These are phyloP conservation scores for Colletotrichum brevisporum DNA, from an alignment of 2,329 filamentous ascomycete genomes.

Conservation along the genomic window DNA sequence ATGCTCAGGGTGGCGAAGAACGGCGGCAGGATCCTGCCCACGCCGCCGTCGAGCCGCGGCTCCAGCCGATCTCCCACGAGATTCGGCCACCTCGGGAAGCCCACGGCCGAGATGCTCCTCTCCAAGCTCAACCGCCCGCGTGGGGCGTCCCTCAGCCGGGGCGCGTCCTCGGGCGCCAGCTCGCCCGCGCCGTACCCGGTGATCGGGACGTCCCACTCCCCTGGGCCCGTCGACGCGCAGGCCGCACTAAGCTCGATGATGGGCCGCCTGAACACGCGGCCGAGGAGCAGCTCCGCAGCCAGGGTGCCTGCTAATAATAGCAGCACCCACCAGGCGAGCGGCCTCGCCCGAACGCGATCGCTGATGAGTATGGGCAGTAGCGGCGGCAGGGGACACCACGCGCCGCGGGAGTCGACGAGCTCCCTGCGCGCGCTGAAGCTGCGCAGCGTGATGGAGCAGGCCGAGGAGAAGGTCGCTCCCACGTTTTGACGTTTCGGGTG, in stretches of 20 bases:
- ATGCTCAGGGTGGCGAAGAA: constrained; percentile 2
- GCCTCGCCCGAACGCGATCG: constrained; percentile 9
- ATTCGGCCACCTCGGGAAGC: constrained; percentile 35
- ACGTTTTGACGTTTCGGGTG: constrained; percentile 31
- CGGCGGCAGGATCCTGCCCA: constrained; percentile 39
- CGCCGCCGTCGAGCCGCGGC: constrained; percentile 51
- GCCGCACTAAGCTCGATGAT: constrained; percentile 50
- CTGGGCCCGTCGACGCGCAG: constrained; percentile 43
- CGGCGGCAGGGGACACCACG: constrained; percentile 3
- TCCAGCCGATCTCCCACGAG: constrained; percentile 48
- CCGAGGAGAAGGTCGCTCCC: constrained; percentile 36
- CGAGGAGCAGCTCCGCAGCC: constrained; percentile 43
- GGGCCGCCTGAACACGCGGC: constrained; percentile 51
- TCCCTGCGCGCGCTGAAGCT: constrained; percentile 44
- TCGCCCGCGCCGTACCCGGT: constrained; percentile 37
- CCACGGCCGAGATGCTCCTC: constrained; percentile 39
- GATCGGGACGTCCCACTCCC: constrained; percentile 43
- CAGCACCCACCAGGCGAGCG: constrained; percentile 31
- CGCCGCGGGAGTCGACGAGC: constrained; percentile 34
- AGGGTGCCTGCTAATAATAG: constrained; percentile 20
- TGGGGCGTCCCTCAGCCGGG: constrained; percentile 18
- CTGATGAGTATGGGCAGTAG: constrained; percentile 21
- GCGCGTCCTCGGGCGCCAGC: neutral
- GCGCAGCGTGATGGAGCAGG: constrained; percentile 33
- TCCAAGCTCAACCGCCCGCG: constrained; percentile 31